Base-by-base conservation (phyloP, 352 stramenopile genomes). In the Globisporangium parvum region DNA sequence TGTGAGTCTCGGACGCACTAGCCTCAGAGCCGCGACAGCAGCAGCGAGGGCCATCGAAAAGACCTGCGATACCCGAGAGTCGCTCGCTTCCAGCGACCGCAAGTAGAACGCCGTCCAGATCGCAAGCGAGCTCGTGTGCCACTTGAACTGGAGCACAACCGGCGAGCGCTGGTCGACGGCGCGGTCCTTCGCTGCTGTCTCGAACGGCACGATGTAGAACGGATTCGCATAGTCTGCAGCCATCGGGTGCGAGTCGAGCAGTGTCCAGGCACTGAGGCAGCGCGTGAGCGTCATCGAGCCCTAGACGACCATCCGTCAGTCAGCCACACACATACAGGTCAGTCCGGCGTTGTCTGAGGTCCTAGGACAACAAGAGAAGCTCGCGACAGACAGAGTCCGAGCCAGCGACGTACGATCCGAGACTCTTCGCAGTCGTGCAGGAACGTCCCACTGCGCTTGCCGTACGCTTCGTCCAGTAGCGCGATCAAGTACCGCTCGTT, bases 391-490 rank as follows among this genome's bases (percentile, higher is more conserved):
- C 28, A 57, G 9, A 37, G n/a, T 50, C 20, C 33, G 14, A 10
- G 23, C 11, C 20, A 20, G 15, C 20, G 24, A 67, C 78, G 39
- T 57, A 88, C 78, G 63, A 88, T 75, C 50, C 87, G 81, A 60
- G 93, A 77, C 59, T 91, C 83, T 62, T 98, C 96, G 55, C 84
- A 98, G 76, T 99, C 95, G 62, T 96, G 97, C 37, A 99, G 71
- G 59, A 99, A 97, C 1, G 91, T 99, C 2, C 96, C 96, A 67
- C 98, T 99, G 21, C 92, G 89, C 62, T 97, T 98, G 39, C 71
- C 88, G 67, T 99, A 99, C 9, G 98, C 79, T 70, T 99, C 93
- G 57, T 99, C 96, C 0, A 97, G 80, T 1, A 99, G 55, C 35
- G 93, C 81, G 21, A 98, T 83, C 40, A 99, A 69, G 57, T 81